These are phyloP conservation scores for Sugiyamaella paludigena DNA, from an alignment of 1,139 yeast genomes.

Conservation along the genomic window DNA sequence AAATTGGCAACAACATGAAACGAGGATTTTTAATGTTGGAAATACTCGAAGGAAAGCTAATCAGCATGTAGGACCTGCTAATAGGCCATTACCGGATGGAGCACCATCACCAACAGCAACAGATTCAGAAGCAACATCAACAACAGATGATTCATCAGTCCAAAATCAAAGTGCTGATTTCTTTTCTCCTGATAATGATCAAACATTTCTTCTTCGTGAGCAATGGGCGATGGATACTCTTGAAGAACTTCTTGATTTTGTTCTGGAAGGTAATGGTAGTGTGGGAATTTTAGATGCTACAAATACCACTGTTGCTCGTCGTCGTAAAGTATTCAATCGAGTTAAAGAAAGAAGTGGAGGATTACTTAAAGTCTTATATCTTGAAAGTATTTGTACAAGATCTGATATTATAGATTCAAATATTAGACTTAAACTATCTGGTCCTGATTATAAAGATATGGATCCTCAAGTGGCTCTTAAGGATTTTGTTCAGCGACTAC, in stretches of 20 bases:
- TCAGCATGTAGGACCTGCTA: slow-evolving; percentile 66
- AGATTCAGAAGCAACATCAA: slow-evolving; percentile 7
- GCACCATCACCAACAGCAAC: slow-evolving; percentile 1
- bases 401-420: slow-evolving; percentile 74
- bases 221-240: slow-evolving; percentile 96
- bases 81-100: slow-evolving; percentile 64
- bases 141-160: slow-evolving; percentile 3
- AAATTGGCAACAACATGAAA: slow-evolving; percentile 90
- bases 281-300: slow-evolving; percentile 97
- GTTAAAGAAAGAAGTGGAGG: slow-evolving; percentile 71
- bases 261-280: slow-evolving; percentile 76
- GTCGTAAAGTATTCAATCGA: slow-evolving; percentile 64
- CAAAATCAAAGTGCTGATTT: slow-evolving; percentile 63
- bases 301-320: slow-evolving; percentile 75
- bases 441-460: slow-evolving; percentile 89
- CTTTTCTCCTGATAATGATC: slow-evolving; percentile 75
- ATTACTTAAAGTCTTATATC: slow-evolving; percentile 72
- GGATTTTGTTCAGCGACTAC: slow-evolving; percentile 79
- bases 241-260: slow-evolving; percentile 77
- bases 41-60: slow-evolving; percentile 78
- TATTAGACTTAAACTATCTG: slow-evolving; percentile 78
- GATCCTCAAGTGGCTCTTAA: slow-evolving; percentile 74
- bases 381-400: slow-evolving; percentile 87
- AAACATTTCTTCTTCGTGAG: slow-evolving; percentile 69
- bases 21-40: slow-evolving; percentile 90